Conservation (phyloP, 2,329 filamentous ascomycete species). For the Monosporascus sp. region DNA sequence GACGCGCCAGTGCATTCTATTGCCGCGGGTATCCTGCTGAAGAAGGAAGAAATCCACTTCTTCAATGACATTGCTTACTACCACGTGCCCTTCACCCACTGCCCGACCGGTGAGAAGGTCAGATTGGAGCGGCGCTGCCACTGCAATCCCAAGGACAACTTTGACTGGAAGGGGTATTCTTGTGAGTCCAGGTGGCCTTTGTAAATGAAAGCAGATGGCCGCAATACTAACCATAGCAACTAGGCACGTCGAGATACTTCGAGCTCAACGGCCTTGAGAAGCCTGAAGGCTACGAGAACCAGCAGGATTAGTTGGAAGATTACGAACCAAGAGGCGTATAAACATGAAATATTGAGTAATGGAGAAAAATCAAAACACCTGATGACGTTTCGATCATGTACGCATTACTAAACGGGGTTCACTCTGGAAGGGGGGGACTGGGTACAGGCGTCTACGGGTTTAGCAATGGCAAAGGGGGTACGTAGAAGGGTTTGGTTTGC, state of each 20-base stretch:
- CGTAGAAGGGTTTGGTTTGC: not conserved
- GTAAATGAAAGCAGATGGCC: not conserved
- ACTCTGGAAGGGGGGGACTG: constrained; percentile 12
- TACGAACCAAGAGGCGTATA: constrained; percentile 1
- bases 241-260: constrained; percentile 82
- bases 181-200: constrained; percentile 56
- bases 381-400: constrained; percentile 12
- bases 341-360: not conserved
- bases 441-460: constrained; percentile 22
- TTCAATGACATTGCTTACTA: constrained; percentile 99
- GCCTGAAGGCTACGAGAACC: constrained; percentile 78
- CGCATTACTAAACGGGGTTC: constrained; percentile 10
- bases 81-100: constrained; percentile 97
- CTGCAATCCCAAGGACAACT: constrained; percentile 94
- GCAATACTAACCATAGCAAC: constrained; percentile 11
- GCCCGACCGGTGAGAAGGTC: constrained; percentile 82
- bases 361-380: constrained; percentile 1
- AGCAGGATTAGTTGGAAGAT: constrained; percentile 44
- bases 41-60: constrained; percentile 94
- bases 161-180: constrained; percentile 98
- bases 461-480: not conserved
- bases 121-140: constrained; percentile 83
- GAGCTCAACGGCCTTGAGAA: constrained; percentile 77
- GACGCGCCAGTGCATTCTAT: constrained; percentile 99
- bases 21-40: constrained; percentile 77